phyloP scores from a whole-genome alignment of 495 filamentous ascomycete genomes.

The Xylaria grammica region DNA sequence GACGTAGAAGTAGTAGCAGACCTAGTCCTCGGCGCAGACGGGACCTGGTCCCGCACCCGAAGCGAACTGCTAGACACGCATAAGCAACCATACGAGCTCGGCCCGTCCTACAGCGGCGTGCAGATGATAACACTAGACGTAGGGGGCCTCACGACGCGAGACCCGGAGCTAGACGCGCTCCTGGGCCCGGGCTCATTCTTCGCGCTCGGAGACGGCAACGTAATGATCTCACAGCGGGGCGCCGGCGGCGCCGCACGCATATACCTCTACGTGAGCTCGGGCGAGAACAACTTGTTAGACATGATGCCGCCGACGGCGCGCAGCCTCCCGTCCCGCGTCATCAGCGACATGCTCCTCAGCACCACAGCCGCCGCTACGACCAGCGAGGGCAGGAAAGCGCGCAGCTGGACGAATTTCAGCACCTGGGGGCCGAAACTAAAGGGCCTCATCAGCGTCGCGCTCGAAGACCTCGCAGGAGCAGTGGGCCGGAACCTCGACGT shows the following conservation, averaged over 20 bases:
- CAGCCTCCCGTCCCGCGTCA: too few relatives aligned
- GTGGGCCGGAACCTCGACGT: neutral
- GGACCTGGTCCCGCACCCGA: conserved; percentile 61
- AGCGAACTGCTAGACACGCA: conserved; percentile 49
- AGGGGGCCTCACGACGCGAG: conserved; percentile 24
- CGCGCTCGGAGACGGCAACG: conserved; percentile 43
- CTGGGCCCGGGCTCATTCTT: conserved; percentile 48
- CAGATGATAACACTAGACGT: too few relatives aligned
- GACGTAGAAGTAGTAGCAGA: conserved; percentile 36
- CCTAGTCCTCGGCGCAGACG: conserved; percentile 64
- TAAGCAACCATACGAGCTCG: conserved; percentile 12
- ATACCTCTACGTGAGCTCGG: conserved; percentile 38
- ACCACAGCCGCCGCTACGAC: too few relatives aligned
- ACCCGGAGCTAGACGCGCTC: conserved; percentile 35
- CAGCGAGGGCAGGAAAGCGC: too few relatives aligned
- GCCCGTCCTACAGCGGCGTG: too few relatives aligned
- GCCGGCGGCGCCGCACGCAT: conserved; percentile 43
- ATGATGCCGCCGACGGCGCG: too few relatives aligned
- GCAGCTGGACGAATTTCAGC: neutral
- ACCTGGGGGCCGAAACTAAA: neutral
- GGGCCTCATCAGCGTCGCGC: neutral
- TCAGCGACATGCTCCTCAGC: too few relatives aligned
- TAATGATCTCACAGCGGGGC: conserved; percentile 45
- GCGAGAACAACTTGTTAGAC: conserved; percentile 24
- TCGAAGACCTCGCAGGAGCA: neutral